phyloP scores from a whole-genome alignment of 2,329 filamentous ascomycete genomes.

The Westerdykella ornata region DNA sequence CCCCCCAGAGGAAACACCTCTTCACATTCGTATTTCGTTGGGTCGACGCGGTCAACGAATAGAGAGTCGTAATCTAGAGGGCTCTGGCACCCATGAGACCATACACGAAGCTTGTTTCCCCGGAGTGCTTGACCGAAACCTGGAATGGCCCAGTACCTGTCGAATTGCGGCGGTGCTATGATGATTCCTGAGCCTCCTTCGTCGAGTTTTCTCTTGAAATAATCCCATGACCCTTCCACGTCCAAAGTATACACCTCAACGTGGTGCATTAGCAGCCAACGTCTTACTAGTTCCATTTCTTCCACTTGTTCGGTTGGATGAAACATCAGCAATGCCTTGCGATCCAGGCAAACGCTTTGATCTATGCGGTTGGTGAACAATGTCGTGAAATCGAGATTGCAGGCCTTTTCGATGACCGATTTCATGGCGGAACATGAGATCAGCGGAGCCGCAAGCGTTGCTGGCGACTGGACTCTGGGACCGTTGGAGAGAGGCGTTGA shows the following conservation, averaged over 20 bases:
- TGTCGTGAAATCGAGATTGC: conserved; percentile 16
- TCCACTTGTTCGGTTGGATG: conserved; percentile 23
- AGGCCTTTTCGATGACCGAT: conserved; percentile 11
- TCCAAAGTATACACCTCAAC: conserved; percentile 22
- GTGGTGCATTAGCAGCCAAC: conserved; percentile 28
- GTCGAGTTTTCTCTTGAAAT: conserved; percentile 16
- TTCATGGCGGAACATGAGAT: too few species aligned
- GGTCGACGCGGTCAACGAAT: conserved; percentile 6
- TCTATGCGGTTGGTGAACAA: conserved; percentile 19
- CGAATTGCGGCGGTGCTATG: conserved; percentile 27
- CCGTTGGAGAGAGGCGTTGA: too few species aligned
- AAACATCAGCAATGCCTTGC: conserved; percentile 24
- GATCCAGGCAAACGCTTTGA: conserved; percentile 8
- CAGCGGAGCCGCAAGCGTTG: too few species aligned
- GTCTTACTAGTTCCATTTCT: conserved; percentile 25
- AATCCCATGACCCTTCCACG: conserved; percentile 21
- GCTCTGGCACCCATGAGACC: conserved; percentile 29
- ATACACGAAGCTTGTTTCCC: conserved; percentile 22
- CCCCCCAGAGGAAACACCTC: conserved; percentile 36
- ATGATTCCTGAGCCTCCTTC: conserved; percentile 22
- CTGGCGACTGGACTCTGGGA: too few species aligned
- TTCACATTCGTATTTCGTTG: conserved; percentile 18
- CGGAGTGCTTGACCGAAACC: conserved; percentile 28
- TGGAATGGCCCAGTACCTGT: conserved; percentile 25
- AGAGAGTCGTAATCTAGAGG: conserved; percentile 12